These are phyloP conservation scores for Hsuehochloa calcarea DNA, from an alignment of 176 grass and related monocot species.

Conservation along the genomic window DNA sequence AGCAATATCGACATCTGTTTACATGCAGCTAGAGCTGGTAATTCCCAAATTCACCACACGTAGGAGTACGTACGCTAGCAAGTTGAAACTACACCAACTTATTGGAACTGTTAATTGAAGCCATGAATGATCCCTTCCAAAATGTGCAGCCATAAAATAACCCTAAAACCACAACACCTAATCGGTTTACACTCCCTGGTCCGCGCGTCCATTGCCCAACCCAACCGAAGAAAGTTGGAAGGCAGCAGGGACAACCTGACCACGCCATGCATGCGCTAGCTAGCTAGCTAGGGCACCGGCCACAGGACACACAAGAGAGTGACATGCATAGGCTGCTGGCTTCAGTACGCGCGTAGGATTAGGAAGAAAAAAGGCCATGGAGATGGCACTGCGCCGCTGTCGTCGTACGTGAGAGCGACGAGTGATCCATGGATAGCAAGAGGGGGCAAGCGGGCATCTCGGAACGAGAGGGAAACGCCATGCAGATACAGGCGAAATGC, in stretches of 20 bases:
- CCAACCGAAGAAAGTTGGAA: neutral
- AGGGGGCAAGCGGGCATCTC: slow-evolving; percentile 19
- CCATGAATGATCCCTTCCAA: neutral
- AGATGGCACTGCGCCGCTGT: neutral
- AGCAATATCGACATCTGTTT: too few relatives aligned
- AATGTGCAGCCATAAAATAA: neutral
- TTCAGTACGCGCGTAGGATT: neutral
- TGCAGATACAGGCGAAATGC: neutral
- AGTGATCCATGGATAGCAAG: slow-evolving; percentile 26
- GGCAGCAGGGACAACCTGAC: neutral
- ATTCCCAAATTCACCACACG: too few relatives aligned
- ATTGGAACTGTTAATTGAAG: too few relatives aligned
- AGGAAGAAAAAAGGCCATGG: neutral
- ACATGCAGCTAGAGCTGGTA: neutral
- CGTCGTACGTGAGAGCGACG: slow-evolving; percentile 29
- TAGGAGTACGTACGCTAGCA: neutral
- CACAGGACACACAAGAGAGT: neutral
- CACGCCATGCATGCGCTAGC: neutral
- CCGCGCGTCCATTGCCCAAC: slow-evolving; percentile 17
- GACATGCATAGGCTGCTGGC: neutral
- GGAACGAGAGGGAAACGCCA: slow-evolving; percentile 38
- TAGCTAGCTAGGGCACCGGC: neutral
- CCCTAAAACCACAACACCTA: neutral
- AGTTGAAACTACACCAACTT: neutral
- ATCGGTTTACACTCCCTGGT: neutral